Percentiles rank a stretch among this genome's conserved stretches.
phyloP scores from a whole-genome alignment of 768 basidiomycete species.

The Boletales sp. region DNA sequence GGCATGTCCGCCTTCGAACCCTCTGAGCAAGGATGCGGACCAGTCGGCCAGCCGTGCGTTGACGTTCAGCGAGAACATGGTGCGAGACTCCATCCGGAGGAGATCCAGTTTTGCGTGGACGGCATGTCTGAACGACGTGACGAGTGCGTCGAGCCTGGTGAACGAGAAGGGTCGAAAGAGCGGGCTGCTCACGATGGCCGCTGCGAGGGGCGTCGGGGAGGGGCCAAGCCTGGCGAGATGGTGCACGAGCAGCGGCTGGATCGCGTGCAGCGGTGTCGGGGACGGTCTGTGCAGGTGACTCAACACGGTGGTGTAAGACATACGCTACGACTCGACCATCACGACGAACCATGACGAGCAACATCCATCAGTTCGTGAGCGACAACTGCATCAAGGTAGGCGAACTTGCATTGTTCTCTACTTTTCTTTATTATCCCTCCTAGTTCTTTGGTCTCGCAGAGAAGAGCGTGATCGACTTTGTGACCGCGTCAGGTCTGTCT shows the following conservation, averaged over 20 bases:
- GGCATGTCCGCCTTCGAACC: slow-evolving; percentile 64
- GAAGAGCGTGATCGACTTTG: slow-evolving; percentile 79
- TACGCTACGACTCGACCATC: background rate
- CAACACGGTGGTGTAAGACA: slow-evolving; percentile 25
- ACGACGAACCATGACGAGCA: slow-evolving; percentile 47
- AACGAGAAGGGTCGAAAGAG: slow-evolving; percentile 30
- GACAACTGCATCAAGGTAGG: slow-evolving; percentile 69
- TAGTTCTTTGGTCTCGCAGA: slow-evolving; percentile 86
- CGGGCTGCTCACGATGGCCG: slow-evolving; percentile 29
- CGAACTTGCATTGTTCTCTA: too few species aligned
- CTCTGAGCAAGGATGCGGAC: slow-evolving; percentile 49
- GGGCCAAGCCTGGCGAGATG: slow-evolving; percentile 26
- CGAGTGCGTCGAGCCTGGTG: slow-evolving; percentile 26
- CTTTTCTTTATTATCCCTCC: too few species aligned
- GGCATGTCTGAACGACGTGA: slow-evolving; percentile 28
- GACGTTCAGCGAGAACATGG: slow-evolving; percentile 32
- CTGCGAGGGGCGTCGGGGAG: slow-evolving; percentile 31
- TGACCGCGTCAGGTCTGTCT: slow-evolving; percentile 74
- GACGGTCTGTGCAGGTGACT: slow-evolving; percentile 26
- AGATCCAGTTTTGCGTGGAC: slow-evolving; percentile 25
- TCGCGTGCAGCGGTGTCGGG: slow-evolving; percentile 8
- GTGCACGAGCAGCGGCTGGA: slow-evolving; percentile 28
- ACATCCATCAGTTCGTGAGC: slow-evolving; percentile 69
- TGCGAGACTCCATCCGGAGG: slow-evolving; percentile 27
- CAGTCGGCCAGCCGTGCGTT: slow-evolving; percentile 46